Conservation (phyloP, 495 filamentous ascomycete species). For the Aspergillus homomorphus region DNA sequence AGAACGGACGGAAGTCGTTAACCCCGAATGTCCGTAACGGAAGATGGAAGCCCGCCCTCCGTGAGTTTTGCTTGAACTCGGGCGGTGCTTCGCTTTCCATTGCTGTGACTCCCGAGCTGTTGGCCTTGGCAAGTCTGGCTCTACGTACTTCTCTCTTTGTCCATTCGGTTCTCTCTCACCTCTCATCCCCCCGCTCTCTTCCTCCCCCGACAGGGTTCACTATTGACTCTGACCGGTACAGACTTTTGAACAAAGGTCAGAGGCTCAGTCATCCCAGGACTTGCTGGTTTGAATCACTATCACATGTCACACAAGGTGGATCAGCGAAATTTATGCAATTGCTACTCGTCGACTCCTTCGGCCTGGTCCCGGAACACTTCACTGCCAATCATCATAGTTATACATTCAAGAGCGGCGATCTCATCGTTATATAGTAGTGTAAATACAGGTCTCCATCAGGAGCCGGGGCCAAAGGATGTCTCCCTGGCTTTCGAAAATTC, state of each 20-base stretch:
- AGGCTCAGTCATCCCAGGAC: not conserved
- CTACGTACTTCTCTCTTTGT: too few species aligned
- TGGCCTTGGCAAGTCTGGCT: too few species aligned
- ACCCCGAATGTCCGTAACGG: not conserved
- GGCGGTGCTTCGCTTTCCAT: too few species aligned
- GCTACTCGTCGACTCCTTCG: not conserved
- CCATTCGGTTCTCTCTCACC: too few species aligned
- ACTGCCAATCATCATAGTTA: constrained; percentile 17
- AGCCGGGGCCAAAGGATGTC: constrained; percentile 20
- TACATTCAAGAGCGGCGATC: constrained; percentile 44
- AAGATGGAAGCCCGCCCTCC: not conserved
- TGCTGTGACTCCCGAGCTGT: too few species aligned
- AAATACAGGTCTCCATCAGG: constrained; percentile 23
- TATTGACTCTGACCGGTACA: not conserved
- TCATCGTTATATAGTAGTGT: constrained; percentile 35
- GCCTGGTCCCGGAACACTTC: not conserved
- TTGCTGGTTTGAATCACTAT: not conserved
- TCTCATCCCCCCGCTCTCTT: too few species aligned
- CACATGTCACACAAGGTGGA: not conserved
- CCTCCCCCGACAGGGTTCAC: too few species aligned
- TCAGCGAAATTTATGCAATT: not conserved
- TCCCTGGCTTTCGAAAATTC: constrained; percentile 28
- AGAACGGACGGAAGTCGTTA: not conserved
- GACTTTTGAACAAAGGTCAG: not conserved
- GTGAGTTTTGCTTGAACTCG: too few species aligned